Evolutionary conservation across 2,329 filamentous ascomycete species (phyloP).

Genomic region (Tricladium varicosporioides): DNA sequence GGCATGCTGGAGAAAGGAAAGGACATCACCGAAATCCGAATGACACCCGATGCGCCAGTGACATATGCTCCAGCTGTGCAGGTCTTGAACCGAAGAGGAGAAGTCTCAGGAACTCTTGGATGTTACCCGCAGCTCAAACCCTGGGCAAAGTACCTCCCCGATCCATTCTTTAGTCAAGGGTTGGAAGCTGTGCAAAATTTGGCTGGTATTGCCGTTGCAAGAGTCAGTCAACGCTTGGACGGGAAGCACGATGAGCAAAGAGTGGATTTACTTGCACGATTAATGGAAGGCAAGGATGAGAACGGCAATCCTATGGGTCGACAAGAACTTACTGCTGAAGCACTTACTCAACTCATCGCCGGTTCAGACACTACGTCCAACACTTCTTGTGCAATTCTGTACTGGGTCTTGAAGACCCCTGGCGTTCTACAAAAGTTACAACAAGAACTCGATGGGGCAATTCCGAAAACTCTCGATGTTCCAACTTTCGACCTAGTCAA

Average conservation of each 20-base stretch:
- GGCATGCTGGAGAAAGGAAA: slow-evolving; percentile 77
- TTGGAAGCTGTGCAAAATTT: slow-evolving; percentile 74
- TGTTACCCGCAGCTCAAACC: slow-evolving; percentile 73
- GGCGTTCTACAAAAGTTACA: slow-evolving; percentile 71
- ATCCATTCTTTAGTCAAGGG: slow-evolving; percentile 77
- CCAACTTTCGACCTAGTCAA: slow-evolving; percentile 71
- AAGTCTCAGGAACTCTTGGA: slow-evolving; percentile 79
- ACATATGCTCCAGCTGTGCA: slow-evolving; percentile 78
- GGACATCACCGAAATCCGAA: slow-evolving; percentile 73
- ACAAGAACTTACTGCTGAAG: slow-evolving; percentile 83
- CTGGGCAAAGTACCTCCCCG: slow-evolving; percentile 76
- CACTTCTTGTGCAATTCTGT: slow-evolving; percentile 80
- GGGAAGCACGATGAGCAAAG: slow-evolving; percentile 65
- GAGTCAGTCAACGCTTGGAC: slow-evolving; percentile 72
- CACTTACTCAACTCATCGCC: slow-evolving; percentile 82
- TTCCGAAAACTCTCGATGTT: slow-evolving; percentile 60
- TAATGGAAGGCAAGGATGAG: slow-evolving; percentile 85
- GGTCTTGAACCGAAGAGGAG: slow-evolving; percentile 83
- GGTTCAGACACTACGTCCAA: slow-evolving; percentile 76
- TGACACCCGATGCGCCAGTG: slow-evolving; percentile 56
- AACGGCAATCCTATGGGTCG: slow-evolving; percentile 72
- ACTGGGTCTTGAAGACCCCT: slow-evolving; percentile 68
- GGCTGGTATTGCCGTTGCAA: slow-evolving; percentile 82
- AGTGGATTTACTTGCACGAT: slow-evolving; percentile 74
- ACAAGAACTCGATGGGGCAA: slow-evolving; percentile 68